Percentiles rank a stretch among this genome's conserved stretches.
Conservation (phyloP, 768 basidiomycete species). For the Mrakia frigida region DNA sequence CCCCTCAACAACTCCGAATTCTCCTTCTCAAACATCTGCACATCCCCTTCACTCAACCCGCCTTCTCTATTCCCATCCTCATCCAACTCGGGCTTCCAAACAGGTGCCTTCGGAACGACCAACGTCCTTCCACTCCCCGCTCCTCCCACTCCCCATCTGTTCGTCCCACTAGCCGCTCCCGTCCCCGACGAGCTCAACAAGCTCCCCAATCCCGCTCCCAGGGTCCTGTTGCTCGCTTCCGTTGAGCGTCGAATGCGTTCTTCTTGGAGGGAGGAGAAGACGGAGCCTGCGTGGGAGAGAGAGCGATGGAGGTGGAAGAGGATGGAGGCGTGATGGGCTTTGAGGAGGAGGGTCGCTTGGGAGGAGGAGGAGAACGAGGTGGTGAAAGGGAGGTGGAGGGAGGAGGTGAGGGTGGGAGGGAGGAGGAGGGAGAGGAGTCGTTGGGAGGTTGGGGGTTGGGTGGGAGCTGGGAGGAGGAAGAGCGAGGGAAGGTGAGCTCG, state of each 20-base stretch:
- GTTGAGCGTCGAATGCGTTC: slow-evolving; percentile 82
- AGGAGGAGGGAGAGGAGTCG: slow-evolving; percentile 46
- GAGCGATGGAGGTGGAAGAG: slow-evolving; percentile 84
- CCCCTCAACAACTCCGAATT: slow-evolving; percentile 11
- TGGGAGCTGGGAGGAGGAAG: slow-evolving; percentile 32
- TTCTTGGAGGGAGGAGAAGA: slow-evolving; percentile 84
- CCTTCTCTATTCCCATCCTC: slow-evolving; percentile 1
- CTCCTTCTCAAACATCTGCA: slow-evolving; percentile 26
- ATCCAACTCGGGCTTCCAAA: slow-evolving; percentile 5
- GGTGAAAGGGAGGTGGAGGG: slow-evolving; percentile 64
- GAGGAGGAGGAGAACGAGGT: slow-evolving; percentile 51
- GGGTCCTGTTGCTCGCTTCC: slow-evolving; percentile 47
- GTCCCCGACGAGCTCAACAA: background rate
- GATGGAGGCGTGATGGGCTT: slow-evolving; percentile 84
- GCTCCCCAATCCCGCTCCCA: slow-evolving; percentile 9
- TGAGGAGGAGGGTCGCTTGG: slow-evolving; percentile 53
- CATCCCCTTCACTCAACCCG: slow-evolving; percentile 10
- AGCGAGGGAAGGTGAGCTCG: slow-evolving; percentile 20
- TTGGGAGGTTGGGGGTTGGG: slow-evolving; percentile 35
- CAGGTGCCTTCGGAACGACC: slow-evolving; percentile 19
- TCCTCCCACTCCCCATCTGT: background rate
- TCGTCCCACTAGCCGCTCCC: background rate
- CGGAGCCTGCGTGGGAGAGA: slow-evolving; percentile 70
- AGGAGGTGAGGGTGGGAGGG: slow-evolving; percentile 58
- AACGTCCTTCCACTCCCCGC: background rate